These are phyloP conservation scores for Pseudopyricularia cyperi DNA, from an alignment of 2,329 filamentous ascomycete genomes.

Conservation along the genomic window DNA sequence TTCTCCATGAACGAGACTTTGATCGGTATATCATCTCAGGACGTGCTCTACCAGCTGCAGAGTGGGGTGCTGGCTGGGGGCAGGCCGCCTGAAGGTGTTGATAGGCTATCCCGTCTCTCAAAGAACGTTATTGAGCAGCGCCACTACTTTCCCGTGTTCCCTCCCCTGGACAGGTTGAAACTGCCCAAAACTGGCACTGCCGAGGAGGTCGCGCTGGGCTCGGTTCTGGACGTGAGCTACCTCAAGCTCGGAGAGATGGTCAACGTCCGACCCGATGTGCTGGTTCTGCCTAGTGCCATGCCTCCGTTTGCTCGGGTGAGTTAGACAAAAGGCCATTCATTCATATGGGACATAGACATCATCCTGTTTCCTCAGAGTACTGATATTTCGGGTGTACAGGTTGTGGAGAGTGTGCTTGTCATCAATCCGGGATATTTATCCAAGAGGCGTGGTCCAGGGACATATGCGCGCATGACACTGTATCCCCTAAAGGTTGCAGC, in stretches of 20 bases:
- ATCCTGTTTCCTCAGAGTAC: background rate
- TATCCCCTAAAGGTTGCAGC: constrained; percentile 49
- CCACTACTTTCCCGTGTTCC: constrained; percentile 84
- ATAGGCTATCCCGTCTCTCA: constrained; percentile 58
- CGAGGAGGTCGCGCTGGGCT: constrained; percentile 52
- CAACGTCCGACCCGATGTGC: constrained; percentile 69
- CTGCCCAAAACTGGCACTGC: constrained; percentile 52
- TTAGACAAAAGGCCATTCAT: constrained; percentile 3
- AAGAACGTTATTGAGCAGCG: constrained; percentile 77
- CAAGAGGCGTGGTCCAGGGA: constrained; percentile 73
- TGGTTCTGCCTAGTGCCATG: constrained; percentile 70
- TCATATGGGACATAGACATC: background rate
- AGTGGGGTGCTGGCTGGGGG: constrained; percentile 56
- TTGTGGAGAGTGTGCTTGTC: constrained; percentile 77
- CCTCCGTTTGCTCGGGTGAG: constrained; percentile 79
- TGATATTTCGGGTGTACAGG: constrained; percentile 34
- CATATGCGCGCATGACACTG: constrained; percentile 69
- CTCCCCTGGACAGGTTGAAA: constrained; percentile 56
- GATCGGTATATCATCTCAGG: constrained; percentile 70
- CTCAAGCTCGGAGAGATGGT: constrained; percentile 85
- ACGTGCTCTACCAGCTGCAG: constrained; percentile 72
- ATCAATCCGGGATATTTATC: constrained; percentile 85
- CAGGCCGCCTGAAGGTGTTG: constrained; percentile 27
- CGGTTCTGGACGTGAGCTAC: constrained; percentile 72
- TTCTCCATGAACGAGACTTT: constrained; percentile 79